Evolutionary conservation across 306 rosid genomes (phyloP).

Genomic region (Benincasa hispida): DNA sequence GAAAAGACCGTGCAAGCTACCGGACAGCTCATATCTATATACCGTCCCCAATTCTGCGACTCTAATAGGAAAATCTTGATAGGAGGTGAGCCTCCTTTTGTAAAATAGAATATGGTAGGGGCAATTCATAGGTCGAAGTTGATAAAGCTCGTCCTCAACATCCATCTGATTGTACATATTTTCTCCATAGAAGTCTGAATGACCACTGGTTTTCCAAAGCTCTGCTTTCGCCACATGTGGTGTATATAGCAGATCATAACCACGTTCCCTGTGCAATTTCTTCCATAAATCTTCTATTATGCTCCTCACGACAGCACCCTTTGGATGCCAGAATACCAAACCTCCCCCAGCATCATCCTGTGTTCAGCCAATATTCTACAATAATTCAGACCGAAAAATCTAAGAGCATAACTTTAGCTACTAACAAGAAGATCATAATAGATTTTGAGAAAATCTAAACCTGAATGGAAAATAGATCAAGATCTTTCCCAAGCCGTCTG

Average conservation of each 20-base stretch:
- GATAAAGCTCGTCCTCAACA: constrained; percentile 83
- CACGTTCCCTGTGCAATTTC: constrained; percentile 57
- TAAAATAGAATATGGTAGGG: constrained; percentile 87
- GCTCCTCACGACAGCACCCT: constrained; percentile 86
- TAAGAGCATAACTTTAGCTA: constrained; percentile 3
- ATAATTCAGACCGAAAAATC: constrained; percentile 9
- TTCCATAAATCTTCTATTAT: constrained; percentile 90
- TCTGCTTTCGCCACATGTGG: constrained; percentile 97
- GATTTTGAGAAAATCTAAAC: constrained; percentile 15
- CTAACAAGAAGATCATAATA: neutral
- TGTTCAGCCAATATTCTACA: constrained; percentile 16
- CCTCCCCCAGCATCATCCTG: constrained; percentile 99
- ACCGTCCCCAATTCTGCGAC: constrained; percentile 96
- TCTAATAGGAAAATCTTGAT: constrained; percentile 77
- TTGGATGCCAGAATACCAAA: constrained; percentile 97
- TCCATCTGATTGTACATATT: constrained; percentile 93
- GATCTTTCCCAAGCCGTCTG: constrained; percentile 91
- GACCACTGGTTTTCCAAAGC: constrained; percentile 99
- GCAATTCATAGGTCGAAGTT: constrained; percentile 97
- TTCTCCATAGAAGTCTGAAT: constrained; percentile 81
- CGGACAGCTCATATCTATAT: constrained; percentile 90
- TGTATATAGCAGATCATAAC: constrained; percentile 80
- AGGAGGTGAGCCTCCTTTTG: constrained; percentile 84
- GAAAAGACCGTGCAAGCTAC: constrained; percentile 94
- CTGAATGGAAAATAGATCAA: constrained; percentile 95